Conservation (phyloP, 805 yeast genomes). For the Ogataea sp. region DNA sequence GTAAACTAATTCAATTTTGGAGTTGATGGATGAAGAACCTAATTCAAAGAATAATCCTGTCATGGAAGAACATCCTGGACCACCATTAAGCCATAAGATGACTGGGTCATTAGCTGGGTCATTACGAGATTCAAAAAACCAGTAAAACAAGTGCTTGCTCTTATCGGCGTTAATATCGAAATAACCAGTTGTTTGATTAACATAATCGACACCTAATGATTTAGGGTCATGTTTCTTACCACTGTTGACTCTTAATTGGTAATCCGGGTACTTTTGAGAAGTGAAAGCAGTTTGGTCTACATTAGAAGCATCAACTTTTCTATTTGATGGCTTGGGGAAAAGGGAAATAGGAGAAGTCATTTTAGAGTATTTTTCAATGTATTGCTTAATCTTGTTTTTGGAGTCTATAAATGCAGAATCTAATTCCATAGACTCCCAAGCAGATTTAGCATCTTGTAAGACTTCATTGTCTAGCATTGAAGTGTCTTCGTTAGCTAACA, state of each 20-base stretch:
- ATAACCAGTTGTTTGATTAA: slow-evolving; percentile 79
- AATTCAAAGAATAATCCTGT: slow-evolving; percentile 83
- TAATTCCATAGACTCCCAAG: neutral
- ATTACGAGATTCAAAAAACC: slow-evolving; percentile 85
- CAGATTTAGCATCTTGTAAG: neutral
- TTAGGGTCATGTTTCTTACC: slow-evolving; percentile 36
- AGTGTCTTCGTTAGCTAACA: neutral
- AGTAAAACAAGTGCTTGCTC: slow-evolving; percentile 76
- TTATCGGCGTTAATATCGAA: slow-evolving; percentile 66
- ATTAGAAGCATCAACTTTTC: slow-evolving; percentile 2
- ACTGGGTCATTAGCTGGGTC: slow-evolving; percentile 84
- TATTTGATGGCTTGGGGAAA: neutral
- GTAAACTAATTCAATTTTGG: slow-evolving; percentile 51
- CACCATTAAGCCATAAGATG: slow-evolving; percentile 88
- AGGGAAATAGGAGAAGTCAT: neutral
- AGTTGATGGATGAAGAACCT: slow-evolving; percentile 68
- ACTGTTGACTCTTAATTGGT: slow-evolving; percentile 16
- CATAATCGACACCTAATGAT: slow-evolving; percentile 69
- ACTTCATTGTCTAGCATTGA: neutral
- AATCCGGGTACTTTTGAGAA: slow-evolving; percentile 9
- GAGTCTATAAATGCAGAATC: no score
- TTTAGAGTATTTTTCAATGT: neutral
- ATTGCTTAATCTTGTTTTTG: neutral
- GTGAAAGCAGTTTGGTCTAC: slow-evolving; percentile 6
- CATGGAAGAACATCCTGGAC: slow-evolving; percentile 89